Conservation (phyloP, 768 basidiomycete genomes). For the Psilocybe subaeruginosa region DNA sequence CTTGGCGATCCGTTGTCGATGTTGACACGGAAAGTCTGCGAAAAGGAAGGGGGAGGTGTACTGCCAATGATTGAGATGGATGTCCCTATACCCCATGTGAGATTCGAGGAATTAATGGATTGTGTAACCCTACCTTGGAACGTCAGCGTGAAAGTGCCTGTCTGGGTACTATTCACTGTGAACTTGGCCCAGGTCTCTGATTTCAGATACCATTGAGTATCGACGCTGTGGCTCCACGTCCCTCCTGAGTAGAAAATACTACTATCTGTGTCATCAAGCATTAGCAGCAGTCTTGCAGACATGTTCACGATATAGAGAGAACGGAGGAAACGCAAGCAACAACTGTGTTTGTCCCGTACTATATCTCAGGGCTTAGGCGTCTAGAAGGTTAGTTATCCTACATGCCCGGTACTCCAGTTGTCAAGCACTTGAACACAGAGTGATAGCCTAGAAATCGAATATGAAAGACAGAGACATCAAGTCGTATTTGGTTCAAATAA, state of each 20-base stretch:
- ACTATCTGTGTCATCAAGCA: background rate
- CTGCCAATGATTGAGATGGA: conserved; percentile 16
- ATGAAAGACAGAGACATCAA: too few relatives aligned
- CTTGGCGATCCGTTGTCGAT: conserved; percentile 21
- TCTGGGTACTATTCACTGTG: background rate
- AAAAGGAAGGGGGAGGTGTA: conserved; percentile 4
- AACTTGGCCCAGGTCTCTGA: background rate
- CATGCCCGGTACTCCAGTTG: too few relatives aligned
- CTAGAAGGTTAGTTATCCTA: too few relatives aligned
- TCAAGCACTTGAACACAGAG: too few relatives aligned
- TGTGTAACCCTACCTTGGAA: background rate
- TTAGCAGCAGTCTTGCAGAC: background rate
- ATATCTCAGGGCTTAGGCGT: too few relatives aligned
- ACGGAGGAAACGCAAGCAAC: too few relatives aligned
- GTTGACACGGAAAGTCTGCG: conserved; percentile 18
- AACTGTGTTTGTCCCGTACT: too few relatives aligned
- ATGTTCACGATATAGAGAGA: background rate
- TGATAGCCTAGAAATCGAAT: too few relatives aligned
- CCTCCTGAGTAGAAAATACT: background rate
- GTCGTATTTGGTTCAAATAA: too few relatives aligned
- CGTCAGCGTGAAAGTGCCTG: background rate
- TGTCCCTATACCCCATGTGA: conserved; percentile 1
- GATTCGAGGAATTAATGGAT: background rate
- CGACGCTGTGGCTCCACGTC: background rate
- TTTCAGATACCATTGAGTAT: background rate